Evolutionary conservation across 305 asterid species (phyloP).

Genomic region (Solanum hybrid): DNA sequence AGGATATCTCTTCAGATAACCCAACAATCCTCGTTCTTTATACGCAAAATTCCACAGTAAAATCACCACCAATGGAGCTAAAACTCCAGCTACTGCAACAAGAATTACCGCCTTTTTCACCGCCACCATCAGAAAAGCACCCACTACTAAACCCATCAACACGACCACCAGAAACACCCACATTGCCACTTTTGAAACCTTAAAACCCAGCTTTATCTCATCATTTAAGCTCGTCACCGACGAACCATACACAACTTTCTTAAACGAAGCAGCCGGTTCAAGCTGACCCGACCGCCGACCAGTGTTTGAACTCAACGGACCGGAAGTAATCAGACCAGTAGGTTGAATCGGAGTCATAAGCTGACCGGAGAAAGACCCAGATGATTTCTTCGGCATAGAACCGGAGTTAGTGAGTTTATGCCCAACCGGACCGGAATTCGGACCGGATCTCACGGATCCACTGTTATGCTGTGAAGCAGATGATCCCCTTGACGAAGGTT

Average conservation of each 20-base stretch:
- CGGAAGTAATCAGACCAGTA: conserved; percentile 80
- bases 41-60: conserved; percentile 61
- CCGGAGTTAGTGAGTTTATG: conserved; percentile 38
- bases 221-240: conserved; percentile 60
- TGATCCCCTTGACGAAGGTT: conserved; percentile 42
- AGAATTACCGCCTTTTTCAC: conserved; percentile 67
- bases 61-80: conserved; percentile 30
- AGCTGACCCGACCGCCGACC: conserved; percentile 62
- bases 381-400: conserved; percentile 45
- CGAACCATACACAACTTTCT: conserved; percentile 52
- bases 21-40: conserved; percentile 44
- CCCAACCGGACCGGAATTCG: conserved; percentile 45
- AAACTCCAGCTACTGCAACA: conserved; percentile 44
- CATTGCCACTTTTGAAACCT: conserved; percentile 74
- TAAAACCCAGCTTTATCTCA: conserved; percentile 54
- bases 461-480: conserved; percentile 45
- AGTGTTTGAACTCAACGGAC: conserved; percentile 43
- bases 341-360: conserved; percentile 79
- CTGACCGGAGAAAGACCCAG: conserved; percentile 91
- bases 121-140: conserved; percentile 68
- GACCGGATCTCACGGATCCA: conserved; percentile 72
- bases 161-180: conserved; percentile 68
- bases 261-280: conserved; percentile 41
- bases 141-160: conserved; percentile 86
- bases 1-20: conserved; percentile 40